Conservation (phyloP, 768 basidiomycete genomes). For the Russula earlei region DNA sequence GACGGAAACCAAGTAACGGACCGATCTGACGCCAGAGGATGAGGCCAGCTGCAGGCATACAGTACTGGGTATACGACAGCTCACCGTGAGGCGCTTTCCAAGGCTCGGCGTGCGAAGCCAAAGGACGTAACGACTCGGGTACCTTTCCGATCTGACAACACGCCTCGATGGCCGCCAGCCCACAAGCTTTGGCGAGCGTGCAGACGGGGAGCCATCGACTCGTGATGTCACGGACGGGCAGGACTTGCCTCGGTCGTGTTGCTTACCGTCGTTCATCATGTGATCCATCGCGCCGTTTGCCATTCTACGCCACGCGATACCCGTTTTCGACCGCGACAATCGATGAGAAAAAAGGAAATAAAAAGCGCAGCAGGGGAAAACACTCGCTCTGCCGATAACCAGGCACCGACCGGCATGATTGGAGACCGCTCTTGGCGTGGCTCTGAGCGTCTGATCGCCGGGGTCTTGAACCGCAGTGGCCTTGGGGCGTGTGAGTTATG, state of each 20-base stretch:
- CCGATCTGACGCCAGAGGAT: not conserved
- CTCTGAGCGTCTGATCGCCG: not conserved
- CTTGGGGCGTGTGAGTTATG: no score
- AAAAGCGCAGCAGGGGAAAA: no score
- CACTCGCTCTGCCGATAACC: no score
- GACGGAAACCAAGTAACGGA: not conserved
- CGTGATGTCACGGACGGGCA: not conserved
- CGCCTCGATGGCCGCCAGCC: not conserved
- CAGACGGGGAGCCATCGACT: not conserved
- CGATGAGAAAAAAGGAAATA: no score
- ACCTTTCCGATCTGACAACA: not conserved
- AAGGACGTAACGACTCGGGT: slow-evolving; percentile 8
- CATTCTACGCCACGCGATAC: not conserved
- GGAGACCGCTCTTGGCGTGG: not conserved
- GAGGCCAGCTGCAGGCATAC: no score
- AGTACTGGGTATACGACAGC: not conserved
- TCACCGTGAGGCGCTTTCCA: not conserved
- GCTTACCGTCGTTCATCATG: not conserved
- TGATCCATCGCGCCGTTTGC: not conserved
- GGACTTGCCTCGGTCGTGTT: not conserved
- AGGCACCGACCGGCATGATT: not conserved
- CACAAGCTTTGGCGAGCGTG: not conserved
- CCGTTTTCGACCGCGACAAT: no score
- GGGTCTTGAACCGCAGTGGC: no score
- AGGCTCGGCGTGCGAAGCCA: not conserved